Evolutionary conservation across 2,329 filamentous ascomycete species (phyloP).

Genomic region (Exophiala xenobiotica): DNA sequence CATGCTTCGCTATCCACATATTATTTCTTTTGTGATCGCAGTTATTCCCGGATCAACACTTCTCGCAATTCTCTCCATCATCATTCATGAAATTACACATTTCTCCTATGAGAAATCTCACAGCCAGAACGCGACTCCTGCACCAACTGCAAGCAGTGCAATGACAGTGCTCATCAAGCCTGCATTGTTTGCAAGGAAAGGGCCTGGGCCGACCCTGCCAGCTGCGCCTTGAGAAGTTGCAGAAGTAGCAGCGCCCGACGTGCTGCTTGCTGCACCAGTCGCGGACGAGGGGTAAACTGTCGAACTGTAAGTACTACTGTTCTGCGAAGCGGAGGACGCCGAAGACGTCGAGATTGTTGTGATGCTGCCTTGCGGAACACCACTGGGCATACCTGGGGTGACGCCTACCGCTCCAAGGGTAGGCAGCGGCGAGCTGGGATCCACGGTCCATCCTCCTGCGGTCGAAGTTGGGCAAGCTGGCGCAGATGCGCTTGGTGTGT

Average conservation of each 20-base stretch:
- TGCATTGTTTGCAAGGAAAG: slow-evolving; percentile 7
- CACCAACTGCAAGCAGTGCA: slow-evolving; percentile 23
- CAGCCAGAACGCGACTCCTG: slow-evolving; percentile 24
- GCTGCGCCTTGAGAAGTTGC: slow-evolving; percentile 25
- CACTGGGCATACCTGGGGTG: slow-evolving; percentile 27
- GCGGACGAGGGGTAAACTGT: slow-evolving; percentile 18
- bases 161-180: slow-evolving; percentile 18
- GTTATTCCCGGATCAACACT: slow-evolving; percentile 1
- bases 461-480: slow-evolving; percentile 71
- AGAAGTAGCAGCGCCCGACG: slow-evolving; percentile 16
- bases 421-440: slow-evolving; percentile 68
- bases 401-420: slow-evolving; percentile 59
- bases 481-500: slow-evolving; percentile 62
- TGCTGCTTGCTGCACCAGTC: slow-evolving; percentile 1
- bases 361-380: slow-evolving; percentile 28
- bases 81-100: slow-evolving; percentile 12
- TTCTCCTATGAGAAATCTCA: slow-evolving; percentile 6
- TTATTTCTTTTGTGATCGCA: neutral
- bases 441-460: slow-evolving; percentile 67
- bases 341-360: slow-evolving; percentile 16
- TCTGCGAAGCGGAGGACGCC: slow-evolving; percentile 17
- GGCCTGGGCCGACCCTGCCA: slow-evolving; percentile 15
- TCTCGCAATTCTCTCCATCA: slow-evolving; percentile 12
- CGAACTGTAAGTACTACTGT: slow-evolving; percentile 28
- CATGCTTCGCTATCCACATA: neutral